phyloP scores from a whole-genome alignment of 75 land plant species.

The Pinus albicaulis region DNA sequence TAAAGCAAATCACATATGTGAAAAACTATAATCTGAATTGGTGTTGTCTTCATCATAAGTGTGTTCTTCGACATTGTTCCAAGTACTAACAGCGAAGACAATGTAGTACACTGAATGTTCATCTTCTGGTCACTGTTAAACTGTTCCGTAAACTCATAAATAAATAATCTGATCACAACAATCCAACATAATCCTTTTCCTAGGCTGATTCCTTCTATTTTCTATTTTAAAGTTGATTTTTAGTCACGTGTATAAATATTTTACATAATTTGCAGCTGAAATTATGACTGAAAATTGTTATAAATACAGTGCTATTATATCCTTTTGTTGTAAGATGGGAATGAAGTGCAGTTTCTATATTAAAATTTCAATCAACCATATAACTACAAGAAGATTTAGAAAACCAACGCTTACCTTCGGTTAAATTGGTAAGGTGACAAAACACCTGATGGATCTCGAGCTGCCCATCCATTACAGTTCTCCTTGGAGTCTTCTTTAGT shows the following conservation, averaged over 20 bases:
- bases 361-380: neutral
- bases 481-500: neutral
- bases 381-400: constrained; percentile 7
- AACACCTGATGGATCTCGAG: constrained; percentile 51
- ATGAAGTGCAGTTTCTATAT: neutral
- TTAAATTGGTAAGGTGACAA: constrained; percentile 73
- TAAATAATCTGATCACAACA: neutral
- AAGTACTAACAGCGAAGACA: neutral
- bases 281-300: neutral
- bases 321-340: neutral
- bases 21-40: too few relatives aligned
- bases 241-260: neutral
- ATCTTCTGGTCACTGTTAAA: neutral
- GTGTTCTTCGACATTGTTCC: neutral
- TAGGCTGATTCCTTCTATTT: too few relatives aligned
- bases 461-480: constrained; percentile 53
- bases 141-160: neutral
- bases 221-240: neutral
- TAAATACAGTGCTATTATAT: neutral
- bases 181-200: neutral
- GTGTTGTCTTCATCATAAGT: neutral
- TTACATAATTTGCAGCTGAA: neutral
- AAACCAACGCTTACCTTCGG: constrained; percentile 43
- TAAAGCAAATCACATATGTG: too few relatives aligned
- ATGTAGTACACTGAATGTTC: neutral